Evolutionary conservation across 768 basidiomycete species (phyloP).

Genomic region (Strobilomyces confusus): DNA sequence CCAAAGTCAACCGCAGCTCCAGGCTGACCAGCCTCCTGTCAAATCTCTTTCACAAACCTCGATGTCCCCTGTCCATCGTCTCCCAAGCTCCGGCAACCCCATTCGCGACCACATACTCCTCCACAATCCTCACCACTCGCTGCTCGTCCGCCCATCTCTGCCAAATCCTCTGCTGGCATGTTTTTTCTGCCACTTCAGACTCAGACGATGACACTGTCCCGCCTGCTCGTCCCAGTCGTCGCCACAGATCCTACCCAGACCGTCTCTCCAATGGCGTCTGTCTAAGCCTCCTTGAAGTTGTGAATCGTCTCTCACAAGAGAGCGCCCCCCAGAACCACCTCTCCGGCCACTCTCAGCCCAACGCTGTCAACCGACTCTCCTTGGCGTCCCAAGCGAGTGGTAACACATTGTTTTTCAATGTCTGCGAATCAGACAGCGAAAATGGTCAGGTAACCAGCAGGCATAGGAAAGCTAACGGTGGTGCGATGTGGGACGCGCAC

Average conservation of each 20-base stretch:
- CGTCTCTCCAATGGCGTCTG: conserved; percentile 20
- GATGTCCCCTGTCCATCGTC: conserved; percentile 5
- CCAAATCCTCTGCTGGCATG: conserved; percentile 26
- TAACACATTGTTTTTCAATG: conserved; percentile 26
- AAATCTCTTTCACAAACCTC: conserved; percentile 4
- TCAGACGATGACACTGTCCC: conserved; percentile 16
- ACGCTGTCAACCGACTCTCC: conserved; percentile 20
- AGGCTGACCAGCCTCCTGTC: background rate
- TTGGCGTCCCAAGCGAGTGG: conserved; percentile 23
- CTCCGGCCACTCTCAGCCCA: conserved; percentile 5
- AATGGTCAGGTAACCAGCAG: background rate
- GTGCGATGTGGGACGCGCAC: background rate
- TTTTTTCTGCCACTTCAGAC: conserved; percentile 20
- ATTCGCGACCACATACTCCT: conserved; percentile 17
- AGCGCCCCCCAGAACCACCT: background rate
- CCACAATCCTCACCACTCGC: conserved; percentile 14
- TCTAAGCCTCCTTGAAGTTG: conserved; percentile 26
- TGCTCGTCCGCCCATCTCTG: conserved; percentile 16
- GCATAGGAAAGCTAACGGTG: background rate
- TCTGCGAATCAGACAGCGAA: conserved; percentile 7
- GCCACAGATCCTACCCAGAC: conserved; percentile 25
- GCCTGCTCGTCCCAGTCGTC: conserved; percentile 14
- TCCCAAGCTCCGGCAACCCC: conserved; percentile 8
- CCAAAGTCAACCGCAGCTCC: conserved; percentile 6
- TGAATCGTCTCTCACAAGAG: conserved; percentile 26